These are phyloP conservation scores for Dendryphion nanum DNA, from an alignment of 2,329 filamentous ascomycete genomes.

Conservation along the genomic window DNA sequence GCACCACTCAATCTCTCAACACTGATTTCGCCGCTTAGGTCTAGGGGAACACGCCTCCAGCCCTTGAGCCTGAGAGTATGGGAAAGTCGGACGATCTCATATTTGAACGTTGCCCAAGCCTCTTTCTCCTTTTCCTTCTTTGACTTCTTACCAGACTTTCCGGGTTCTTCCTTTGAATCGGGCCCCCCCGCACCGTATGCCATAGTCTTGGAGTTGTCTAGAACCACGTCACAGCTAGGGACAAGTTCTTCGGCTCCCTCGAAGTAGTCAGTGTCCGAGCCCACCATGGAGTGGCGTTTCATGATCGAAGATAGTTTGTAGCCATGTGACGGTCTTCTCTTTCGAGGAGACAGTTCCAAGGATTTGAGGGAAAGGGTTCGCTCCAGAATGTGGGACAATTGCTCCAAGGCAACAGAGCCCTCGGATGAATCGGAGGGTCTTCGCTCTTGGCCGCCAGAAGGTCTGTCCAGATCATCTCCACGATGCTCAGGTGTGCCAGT, in stretches of 20 bases:
- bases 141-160: constrained; percentile 37
- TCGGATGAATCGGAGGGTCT: constrained; percentile 62
- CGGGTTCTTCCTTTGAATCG: constrained; percentile 43
- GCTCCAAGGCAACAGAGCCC: constrained; percentile 72
- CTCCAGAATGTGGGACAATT: constrained; percentile 76
- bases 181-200: constrained; percentile 63
- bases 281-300: constrained; percentile 52
- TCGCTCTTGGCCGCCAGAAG: constrained; percentile 41
- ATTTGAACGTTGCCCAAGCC: constrained; percentile 84
- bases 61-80: constrained; percentile 89
- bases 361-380: constrained; percentile 55
- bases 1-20: constrained; percentile 84
- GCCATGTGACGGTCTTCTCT: constrained; percentile 26
- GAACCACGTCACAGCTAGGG: constrained; percentile 75
- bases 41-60: constrained; percentile 80
- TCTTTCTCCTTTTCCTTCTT: constrained; percentile 66
- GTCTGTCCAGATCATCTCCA: constrained; percentile 6
- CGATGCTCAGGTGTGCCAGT: constrained; percentile 4
- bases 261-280: constrained; percentile 81
- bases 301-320: constrained; percentile 31
- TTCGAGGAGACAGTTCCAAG: constrained; percentile 39
- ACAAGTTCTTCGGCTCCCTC: constrained; percentile 79
- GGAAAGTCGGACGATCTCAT: constrained; percentile 82
- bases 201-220: constrained; percentile 90
- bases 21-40: constrained; percentile 64